Evolutionary conservation across 2,329 filamentous ascomycete species (phyloP), one percentile per base, ranked within the genome.

Genomic region (Chaetomium globosum): DNA sequence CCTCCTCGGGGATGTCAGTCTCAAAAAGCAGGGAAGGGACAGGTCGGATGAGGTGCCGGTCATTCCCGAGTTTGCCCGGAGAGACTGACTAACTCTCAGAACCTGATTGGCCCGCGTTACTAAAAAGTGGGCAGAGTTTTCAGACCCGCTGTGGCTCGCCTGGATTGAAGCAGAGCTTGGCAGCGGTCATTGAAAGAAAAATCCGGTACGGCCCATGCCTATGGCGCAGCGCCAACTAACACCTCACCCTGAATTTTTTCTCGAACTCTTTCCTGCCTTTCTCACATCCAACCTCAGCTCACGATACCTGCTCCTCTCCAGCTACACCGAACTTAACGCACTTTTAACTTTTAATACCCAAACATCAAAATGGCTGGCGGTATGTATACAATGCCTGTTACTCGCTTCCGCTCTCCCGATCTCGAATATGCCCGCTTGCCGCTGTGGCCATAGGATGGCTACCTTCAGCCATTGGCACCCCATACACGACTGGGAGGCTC

Each of bases 321-420:
- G 59, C 66, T 56, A 68, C 67, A 64, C 61, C 53, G 69, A 16
- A 19, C 69, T 49, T 56, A 43, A 30, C 72, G 71, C 54, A 58
- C 64, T 46, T 66, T 21, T 51, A 55, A 58, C 53, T 56, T 48
- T 33, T 52, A 62, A 65, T 61, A 65, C 21, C 52, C 57, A 74
- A 72, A 68, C 70, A 66, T 68, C 75, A 78, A 74, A 61, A 79
- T 79, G 77, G 68, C 68, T 71, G 78, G 77, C 76, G 77, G 77
- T 79, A 77, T 36, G 77, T 77, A 19, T 23, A 51, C 51, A 13
- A 16, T 54, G 57, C 51, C 49, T 33, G 16, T 33, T 33, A n/a
- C 33, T 46, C 30, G 23, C 49, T 58, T 63, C 59, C 60, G 46
- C 26, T 43, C 46, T n/a, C 21, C 55, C 58, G 62, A 46, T 61